A percentile compares a stretch with the other conserved stretches of the same genome.
Evolutionary conservation across 2,329 filamentous ascomycete genomes (phyloP).

Genomic region (Exophiala aquamarina): DNA sequence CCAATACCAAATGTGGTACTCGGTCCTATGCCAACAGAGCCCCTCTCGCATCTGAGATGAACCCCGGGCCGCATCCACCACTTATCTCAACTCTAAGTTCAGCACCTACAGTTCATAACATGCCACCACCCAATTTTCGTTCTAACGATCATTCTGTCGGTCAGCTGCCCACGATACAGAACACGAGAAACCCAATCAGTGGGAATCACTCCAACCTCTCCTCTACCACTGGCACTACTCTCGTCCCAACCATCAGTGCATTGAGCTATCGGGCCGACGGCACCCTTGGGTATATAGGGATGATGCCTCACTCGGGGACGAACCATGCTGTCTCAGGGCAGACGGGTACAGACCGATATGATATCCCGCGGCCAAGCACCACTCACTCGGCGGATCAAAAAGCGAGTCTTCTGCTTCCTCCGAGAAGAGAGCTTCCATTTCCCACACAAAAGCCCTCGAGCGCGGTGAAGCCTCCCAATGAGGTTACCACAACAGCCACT

Average conservation of each 20-base stretch:
- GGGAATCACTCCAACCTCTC: constrained; percentile 16
- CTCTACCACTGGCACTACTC: constrained; percentile 17
- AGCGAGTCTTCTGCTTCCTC: constrained; percentile 36
- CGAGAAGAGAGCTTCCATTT: constrained; percentile 44
- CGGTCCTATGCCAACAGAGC: not conserved
- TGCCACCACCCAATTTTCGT: constrained; percentile 12
- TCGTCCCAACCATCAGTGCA: constrained; percentile 1
- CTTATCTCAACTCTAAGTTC: not conserved
- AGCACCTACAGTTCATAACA: not conserved
- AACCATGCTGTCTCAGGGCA: no score
- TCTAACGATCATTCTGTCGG: not conserved
- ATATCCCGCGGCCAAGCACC: no score
- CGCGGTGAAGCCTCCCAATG: no score
- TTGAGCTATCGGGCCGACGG: not conserved
- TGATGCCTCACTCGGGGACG: no score
- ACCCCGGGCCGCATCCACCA: not conserved
- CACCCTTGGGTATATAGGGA: no score
- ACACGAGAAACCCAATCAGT: not conserved
- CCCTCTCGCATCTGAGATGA: not conserved
- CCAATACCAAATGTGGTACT: not conserved
- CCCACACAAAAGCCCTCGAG: constrained; percentile 28
- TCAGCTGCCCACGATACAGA: not conserved
- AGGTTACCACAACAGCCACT: no score
- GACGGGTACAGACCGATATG: no score
- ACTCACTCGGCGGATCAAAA: no score